Evolutionary conservation across 371 early-diverging fungal genomes (phyloP).

Genomic region (Lichtheimia corymbifera): DNA sequence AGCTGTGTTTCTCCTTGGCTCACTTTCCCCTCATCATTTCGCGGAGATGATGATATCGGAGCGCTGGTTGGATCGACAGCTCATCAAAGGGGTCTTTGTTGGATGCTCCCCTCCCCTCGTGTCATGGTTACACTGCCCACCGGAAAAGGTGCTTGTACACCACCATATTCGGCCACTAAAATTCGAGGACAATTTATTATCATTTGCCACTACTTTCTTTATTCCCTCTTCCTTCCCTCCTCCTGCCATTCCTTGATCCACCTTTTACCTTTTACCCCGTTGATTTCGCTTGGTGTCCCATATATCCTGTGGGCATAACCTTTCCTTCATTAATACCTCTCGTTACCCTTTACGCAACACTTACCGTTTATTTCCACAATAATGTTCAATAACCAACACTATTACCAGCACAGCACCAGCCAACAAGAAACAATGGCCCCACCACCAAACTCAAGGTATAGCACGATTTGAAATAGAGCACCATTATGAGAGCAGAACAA

Average conservation of each 20-base stretch:
- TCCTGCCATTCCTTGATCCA: not conserved
- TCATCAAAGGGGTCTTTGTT: conserved; percentile 1
- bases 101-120: not conserved
- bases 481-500: too few species aligned
- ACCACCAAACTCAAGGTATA: too few species aligned
- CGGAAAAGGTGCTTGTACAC: not conserved
- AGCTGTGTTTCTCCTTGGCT: too few species aligned
- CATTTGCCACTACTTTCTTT: not conserved
- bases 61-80: too few species aligned
- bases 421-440: too few species aligned
- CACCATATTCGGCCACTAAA: conserved; percentile 3
- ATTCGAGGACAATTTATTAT: not conserved
- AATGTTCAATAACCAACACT: too few species aligned
- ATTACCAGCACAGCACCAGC: too few species aligned
- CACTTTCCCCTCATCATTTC: too few species aligned
- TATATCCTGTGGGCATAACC: not conserved
- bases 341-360: not conserved
- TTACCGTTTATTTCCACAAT: too few species aligned
- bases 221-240: conserved; percentile 8
- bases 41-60: too few species aligned
- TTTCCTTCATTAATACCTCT: not conserved
- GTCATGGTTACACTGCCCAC: not conserved
- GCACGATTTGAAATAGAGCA: too few species aligned
- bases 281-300: not conserved
- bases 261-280: not conserved